A percentile compares a stretch with the other conserved stretches of the same genome.
phyloP scores from a whole-genome alignment of 2,329 filamentous ascomycete genomes.

The Macrophomina pseudophaseolina region DNA sequence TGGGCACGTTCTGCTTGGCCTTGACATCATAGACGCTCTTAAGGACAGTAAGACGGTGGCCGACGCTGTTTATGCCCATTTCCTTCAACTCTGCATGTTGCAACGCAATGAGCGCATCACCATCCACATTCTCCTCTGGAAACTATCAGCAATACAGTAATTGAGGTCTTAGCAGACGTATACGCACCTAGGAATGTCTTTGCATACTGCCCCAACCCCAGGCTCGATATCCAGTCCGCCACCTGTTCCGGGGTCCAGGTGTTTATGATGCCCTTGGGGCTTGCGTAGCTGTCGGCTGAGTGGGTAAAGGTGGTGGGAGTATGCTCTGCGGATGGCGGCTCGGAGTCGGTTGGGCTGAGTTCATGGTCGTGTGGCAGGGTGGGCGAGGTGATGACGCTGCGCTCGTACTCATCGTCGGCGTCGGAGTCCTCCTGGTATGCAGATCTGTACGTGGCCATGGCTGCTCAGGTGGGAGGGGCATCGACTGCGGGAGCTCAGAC shows the following conservation, averaged over 20 bases:
- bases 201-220: slow-evolving; percentile 83
- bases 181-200: slow-evolving; percentile 79
- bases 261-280: slow-evolving; percentile 76
- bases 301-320: slow-evolving; percentile 80
- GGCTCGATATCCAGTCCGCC: slow-evolving; percentile 81
- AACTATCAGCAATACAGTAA: slow-evolving; percentile 28
- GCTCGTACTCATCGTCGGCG: slow-evolving; percentile 83
- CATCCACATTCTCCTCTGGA: slow-evolving; percentile 90
- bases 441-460: slow-evolving; percentile 40
- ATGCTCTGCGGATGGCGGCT: slow-evolving; percentile 72
- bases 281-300: slow-evolving; percentile 65
- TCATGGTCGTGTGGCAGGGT: slow-evolving; percentile 70
- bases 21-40: slow-evolving; percentile 98
- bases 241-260: slow-evolving; percentile 87
- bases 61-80: slow-evolving; percentile 90
- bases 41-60: slow-evolving; percentile 90
- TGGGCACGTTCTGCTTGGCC: slow-evolving; percentile 86
- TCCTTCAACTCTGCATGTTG: slow-evolving; percentile 94
- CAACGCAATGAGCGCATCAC: slow-evolving; percentile 85
- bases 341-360: slow-evolving; percentile 72
- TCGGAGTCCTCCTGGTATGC: slow-evolving; percentile 78
- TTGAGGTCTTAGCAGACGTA: background rate
- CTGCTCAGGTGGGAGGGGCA: slow-evolving; percentile 22
- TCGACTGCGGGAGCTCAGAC: slow-evolving; percentile 24
- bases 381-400: slow-evolving; percentile 71